Base-by-base conservation (phyloP, 306 rosid species). In the Prunus mume region DNA sequence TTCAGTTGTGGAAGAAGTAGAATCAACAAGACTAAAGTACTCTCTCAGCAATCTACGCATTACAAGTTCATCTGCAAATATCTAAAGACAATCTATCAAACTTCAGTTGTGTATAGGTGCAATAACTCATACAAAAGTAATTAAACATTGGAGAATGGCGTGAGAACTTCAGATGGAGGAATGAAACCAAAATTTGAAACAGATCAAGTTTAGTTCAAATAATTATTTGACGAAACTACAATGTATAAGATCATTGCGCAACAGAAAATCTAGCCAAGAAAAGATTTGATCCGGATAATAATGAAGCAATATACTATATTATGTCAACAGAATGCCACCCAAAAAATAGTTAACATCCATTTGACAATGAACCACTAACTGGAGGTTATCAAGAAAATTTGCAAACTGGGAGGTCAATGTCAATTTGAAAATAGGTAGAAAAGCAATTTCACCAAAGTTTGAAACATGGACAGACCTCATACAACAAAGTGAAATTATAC, bases 1-100 rank as follows among this genome's bases (percentile, higher is more conserved):
- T 74, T 85, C 85, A 77, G 32, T 2, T 67, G 79, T 50, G 79
- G 85, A 76, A 75, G 87, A 83, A 66, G 77, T 56, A 30, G 91
- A 87, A 83, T 82, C 94, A 68, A 78, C 88, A 17, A 70, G 73
- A 89, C 78, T 65, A 76, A 91, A 80, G 82, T 81, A 80, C 77
- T 85, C 82, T 79, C 95, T 84, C 85, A 95, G 57, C 14, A 83
- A 76, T 76, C 67, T 78, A 68, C 88, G 87, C 77, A 79, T 81
- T 78, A 85, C 73, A 84, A 89, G 85, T 78, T 92, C 97, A 76
- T 92, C 96, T 25, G 91, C 96, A 80, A 92, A 89, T 54, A 84
- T 97, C 98, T 94, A 78, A 45, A 67, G n/a, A 82, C 80, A 71
- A 83, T 19, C 58, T 19, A 24, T 66, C 83, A 61, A 79, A 49